Base-by-base conservation (phyloP, 352 stramenopile genomes). In the Globisporangium spiculum region DNA sequence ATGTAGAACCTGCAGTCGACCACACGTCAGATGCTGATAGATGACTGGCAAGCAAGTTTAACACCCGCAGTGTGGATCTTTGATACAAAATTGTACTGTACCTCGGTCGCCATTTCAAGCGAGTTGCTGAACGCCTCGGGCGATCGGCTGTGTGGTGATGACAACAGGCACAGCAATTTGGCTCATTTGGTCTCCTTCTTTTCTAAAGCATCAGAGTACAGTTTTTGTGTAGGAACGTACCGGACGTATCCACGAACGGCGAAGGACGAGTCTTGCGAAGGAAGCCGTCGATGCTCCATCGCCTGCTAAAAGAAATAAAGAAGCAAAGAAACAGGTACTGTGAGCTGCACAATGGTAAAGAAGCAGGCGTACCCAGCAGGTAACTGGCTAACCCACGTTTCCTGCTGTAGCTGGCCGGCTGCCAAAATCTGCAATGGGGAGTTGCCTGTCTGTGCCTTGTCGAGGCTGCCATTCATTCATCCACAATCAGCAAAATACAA, bases 241-340 rank as follows among this genome's bases (percentile, higher is more conserved):
- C 80, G 82, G 41, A 88, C 80, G 63, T 86, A 85, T 30, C 80
- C 83, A 54, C 77, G 68, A 8, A 86, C 61, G 18, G 73, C 72
- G 64, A 78, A 74, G 41, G 68, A 62, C 1, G 73, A 53, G 18
- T 72, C 77, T 52, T 86, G 74, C 12, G 32, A n/a, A 10, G 66
- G 60, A 50, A 63, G 34, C n/a, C 62, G 60, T 44, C n/a, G 70
- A 55, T n/a, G 55, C 34, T 69, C 61, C 44, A 60, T 59, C 27
- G 41, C 20, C 67, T 72, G 20, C 20, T 44, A 59, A n/a, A 65
- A 27, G 41, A 54, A 22, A 63, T 3, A 32, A 32, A 32, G 27
- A 32, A 32, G 27, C 27, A 44, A n/a, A 67, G 26, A 38, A 24
- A 41, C 26, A 60, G 14, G 10, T 18, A 18, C 27, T 20, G 9